A percentile compares a stretch with the other conserved stretches of the same genome.
These are phyloP conservation scores for Crithidia mellificae DNA, from an alignment of 208 protist genomes.

Conservation along the genomic window DNA sequence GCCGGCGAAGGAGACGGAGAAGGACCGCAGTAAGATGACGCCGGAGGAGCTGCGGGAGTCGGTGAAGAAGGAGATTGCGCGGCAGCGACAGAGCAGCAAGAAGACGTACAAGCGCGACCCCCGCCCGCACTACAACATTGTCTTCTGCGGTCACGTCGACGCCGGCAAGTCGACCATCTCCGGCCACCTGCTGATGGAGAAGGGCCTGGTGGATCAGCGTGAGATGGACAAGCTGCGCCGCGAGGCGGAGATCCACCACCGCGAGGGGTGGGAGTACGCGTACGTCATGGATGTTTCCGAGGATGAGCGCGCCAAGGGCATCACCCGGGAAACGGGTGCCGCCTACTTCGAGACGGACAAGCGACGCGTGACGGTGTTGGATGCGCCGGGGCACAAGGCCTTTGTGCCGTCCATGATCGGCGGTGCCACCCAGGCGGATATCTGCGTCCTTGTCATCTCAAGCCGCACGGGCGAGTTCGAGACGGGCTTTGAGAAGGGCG, in stretches of 20 bases:
- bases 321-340: conserved; percentile 97
- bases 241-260: conserved; percentile 96
- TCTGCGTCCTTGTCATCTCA: conserved; percentile 98
- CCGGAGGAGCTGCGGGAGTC: conserved; percentile 68
- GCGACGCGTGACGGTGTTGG: conserved; percentile 97
- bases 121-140: conserved; percentile 97
- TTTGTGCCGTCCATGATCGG: conserved; percentile 99
- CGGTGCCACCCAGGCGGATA: conserved; percentile 98
- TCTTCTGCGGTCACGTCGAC: conserved; percentile 99
- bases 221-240: conserved; percentile 98
- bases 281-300: conserved; percentile 99
- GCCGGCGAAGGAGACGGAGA: conserved; percentile 25
- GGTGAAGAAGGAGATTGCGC: conserved; percentile 76
- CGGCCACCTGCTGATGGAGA: conserved; percentile 96
- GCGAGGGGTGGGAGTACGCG: conserved; percentile 97
- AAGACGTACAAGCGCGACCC: conserved; percentile 80
- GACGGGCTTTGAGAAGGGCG: conserved; percentile 98
- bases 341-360: conserved; percentile 97
- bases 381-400: conserved; percentile 99
- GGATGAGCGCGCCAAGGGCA: conserved; percentile 98
- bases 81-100: conserved; percentile 63
- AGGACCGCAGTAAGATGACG: conserved; percentile 45
- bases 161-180: conserved; percentile 99
- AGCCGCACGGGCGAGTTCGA: conserved; percentile 99
- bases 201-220: conserved; percentile 96